Percentiles rank a stretch among this genome's conserved stretches.
Conservation (phyloP, 1,139 yeast species). For the Suzukiozyma palmioleophila region DNA sequence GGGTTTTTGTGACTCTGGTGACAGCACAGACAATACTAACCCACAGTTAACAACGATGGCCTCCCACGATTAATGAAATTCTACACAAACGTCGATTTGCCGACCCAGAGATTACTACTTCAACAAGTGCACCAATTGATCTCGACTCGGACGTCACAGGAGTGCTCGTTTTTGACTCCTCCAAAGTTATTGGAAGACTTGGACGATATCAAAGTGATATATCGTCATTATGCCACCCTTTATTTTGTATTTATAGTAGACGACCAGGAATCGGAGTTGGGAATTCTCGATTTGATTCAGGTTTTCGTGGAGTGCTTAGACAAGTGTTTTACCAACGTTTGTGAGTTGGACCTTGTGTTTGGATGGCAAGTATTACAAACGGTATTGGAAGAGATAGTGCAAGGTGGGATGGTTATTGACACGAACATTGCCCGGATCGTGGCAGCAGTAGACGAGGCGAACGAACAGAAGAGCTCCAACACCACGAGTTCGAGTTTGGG, state of each 20-base stretch:
- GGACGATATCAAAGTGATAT: constrained; percentile 83
- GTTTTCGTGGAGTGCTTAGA: constrained; percentile 95
- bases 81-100: constrained; percentile 83
- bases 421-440: constrained; percentile 82
- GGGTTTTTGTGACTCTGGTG: background rate
- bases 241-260: constrained; percentile 95
- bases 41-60: constrained; percentile 83
- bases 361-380: constrained; percentile 97
- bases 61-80: constrained; percentile 87
- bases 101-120: constrained; percentile 67
- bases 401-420: constrained; percentile 99
- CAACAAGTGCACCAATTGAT: constrained; percentile 74
- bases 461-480: constrained; percentile 36
- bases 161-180: constrained; percentile 78
- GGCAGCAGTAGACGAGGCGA: constrained; percentile 67
- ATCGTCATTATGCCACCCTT: constrained; percentile 90
- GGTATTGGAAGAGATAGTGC: constrained; percentile 87
- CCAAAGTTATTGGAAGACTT: constrained; percentile 70
- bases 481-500: constrained; percentile 7
- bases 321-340: constrained; percentile 87
- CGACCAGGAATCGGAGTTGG: constrained; percentile 91
- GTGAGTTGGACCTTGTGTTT: constrained; percentile 91
- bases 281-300: constrained; percentile 88
- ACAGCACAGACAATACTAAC: constrained; percentile 15
- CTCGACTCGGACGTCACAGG: constrained; percentile 61